Percentiles rank a stretch among this genome's conserved stretches.
These are phyloP conservation scores for Saccharomycopsis schoenii DNA, from an alignment of 805 yeast genomes.

Conservation along the genomic window DNA sequence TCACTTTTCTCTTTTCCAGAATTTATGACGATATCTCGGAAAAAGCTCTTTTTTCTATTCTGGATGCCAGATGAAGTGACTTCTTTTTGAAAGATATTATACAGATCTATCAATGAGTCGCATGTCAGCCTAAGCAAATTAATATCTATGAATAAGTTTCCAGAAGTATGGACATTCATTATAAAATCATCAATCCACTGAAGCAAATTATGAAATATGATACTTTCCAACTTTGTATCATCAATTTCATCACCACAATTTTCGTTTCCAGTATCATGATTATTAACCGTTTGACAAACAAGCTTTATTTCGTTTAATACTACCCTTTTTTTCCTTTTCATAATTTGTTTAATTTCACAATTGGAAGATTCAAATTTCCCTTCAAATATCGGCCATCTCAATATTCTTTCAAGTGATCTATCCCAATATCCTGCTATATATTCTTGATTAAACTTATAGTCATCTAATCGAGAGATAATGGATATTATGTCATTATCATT, in stretches of 20 bases:
- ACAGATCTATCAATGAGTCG: not conserved
- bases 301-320: not conserved
- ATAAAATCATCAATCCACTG: constrained; percentile 14
- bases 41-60: constrained; percentile 4
- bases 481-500: not conserved
- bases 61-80: not conserved
- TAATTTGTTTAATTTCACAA: not conserved
- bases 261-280: not conserved
- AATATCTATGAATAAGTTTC: constrained; percentile 16
- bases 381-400: constrained; percentile 17
- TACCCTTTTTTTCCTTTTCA: not conserved
- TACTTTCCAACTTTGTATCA: constrained; percentile 9
- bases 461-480: not conserved
- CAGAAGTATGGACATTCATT: constrained; percentile 16
- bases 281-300: not conserved
- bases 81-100: constrained; percentile 3
- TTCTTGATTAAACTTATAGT: not conserved
- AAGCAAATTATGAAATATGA: constrained; percentile 8
- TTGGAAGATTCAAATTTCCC: constrained; percentile 10
- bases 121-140: constrained; percentile 5
- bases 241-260: not conserved
- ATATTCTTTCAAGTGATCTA: constrained; percentile 14
- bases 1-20: not conserved
- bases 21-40: not conserved
- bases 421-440: constrained; percentile 14